A percentile compares a stretch with the other conserved stretches of the same genome.
phyloP scores from a whole-genome alignment of 2,329 filamentous ascomycete genomes.

The Drechslerella coelobrocha region DNA sequence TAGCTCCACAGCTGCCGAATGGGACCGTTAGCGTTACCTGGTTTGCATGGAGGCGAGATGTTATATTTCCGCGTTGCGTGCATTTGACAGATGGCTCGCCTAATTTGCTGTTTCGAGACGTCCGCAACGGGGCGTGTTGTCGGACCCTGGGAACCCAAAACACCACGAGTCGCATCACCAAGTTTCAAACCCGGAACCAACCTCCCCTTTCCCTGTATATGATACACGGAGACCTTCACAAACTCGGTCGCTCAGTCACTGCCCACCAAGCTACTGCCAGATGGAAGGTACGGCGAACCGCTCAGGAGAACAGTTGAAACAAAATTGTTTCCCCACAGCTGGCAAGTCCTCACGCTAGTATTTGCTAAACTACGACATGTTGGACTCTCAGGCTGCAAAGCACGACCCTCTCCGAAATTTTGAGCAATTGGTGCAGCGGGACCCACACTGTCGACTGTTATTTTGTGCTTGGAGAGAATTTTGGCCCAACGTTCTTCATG shows the following conservation, averaged over 20 bases:
- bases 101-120: slow-evolving; percentile 29
- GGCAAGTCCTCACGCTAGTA: slow-evolving; percentile 13
- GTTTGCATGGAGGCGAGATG: no score
- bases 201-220: slow-evolving; percentile 34
- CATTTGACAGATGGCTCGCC: slow-evolving; percentile 16
- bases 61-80: no score
- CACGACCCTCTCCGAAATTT: slow-evolving; percentile 7
- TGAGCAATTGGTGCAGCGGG: background rate
- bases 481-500: slow-evolving; percentile 22
- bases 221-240: slow-evolving; percentile 14
- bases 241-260: background rate
- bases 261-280: background rate
- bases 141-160: slow-evolving; percentile 25
- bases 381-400: slow-evolving; percentile 7
- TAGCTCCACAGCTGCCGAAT: no score
- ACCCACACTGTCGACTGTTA: background rate
- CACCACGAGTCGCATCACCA: slow-evolving; percentile 46
- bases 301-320: slow-evolving; percentile 44
- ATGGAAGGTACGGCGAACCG: slow-evolving; percentile 33
- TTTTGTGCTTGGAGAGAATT: slow-evolving; percentile 20
- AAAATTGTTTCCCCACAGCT: slow-evolving; percentile 32
- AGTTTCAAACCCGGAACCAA: slow-evolving; percentile 39
- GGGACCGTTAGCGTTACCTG: no score
- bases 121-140: slow-evolving; percentile 20
- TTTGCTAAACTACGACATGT: slow-evolving; percentile 1